A percentile compares a stretch with the other conserved stretches of the same genome.
These are phyloP conservation scores for Neoarthrinium moseri DNA, from an alignment of 2,329 filamentous ascomycete genomes.

Conservation along the genomic window DNA sequence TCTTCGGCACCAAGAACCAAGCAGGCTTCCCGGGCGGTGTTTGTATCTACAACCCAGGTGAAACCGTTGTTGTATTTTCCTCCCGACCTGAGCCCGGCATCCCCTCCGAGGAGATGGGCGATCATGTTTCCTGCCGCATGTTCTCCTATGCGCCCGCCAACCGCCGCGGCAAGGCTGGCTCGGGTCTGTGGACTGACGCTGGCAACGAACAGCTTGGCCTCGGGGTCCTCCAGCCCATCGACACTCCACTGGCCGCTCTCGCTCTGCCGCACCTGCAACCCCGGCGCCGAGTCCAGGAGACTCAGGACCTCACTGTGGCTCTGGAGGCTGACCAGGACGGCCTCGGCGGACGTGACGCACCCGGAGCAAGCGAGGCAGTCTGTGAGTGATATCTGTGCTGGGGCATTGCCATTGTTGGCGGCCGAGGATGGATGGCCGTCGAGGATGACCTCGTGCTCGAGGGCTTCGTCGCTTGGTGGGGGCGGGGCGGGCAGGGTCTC, in stretches of 20 bases:
- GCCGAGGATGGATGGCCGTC: conserved; percentile 70
- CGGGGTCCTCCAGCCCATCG: conserved; percentile 52
- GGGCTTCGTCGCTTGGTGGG: conserved; percentile 34
- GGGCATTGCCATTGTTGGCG: conserved; percentile 56
- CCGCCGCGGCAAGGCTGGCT: conserved; percentile 84
- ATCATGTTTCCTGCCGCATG: conserved; percentile 78
- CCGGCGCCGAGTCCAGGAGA: conserved; percentile 69
- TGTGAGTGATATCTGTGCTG: conserved; percentile 91
- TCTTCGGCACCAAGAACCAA: conserved; percentile 79
- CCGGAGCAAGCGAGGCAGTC: conserved; percentile 97
- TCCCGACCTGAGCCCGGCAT: conserved; percentile 65
- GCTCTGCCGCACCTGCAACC: conserved; percentile 37
- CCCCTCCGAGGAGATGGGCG: conserved; percentile 72
- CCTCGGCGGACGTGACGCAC: conserved; percentile 95
- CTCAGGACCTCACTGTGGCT: conserved; percentile 88
- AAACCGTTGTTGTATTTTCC: conserved; percentile 76
- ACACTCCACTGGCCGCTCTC: conserved; percentile 35
- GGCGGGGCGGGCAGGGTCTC: conserved; percentile 77
- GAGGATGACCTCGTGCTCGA: conserved; percentile 84
- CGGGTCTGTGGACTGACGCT: conserved; percentile 90
- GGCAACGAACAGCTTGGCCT: conserved; percentile 82
- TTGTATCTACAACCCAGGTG: conserved; percentile 88
- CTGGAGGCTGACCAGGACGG: conserved; percentile 92
- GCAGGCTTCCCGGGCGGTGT: conserved; percentile 75
- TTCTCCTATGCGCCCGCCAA: conserved; percentile 69